phyloP scores from a whole-genome alignment of 495 filamentous ascomycete species.

The Aspergillus affinis region DNA sequence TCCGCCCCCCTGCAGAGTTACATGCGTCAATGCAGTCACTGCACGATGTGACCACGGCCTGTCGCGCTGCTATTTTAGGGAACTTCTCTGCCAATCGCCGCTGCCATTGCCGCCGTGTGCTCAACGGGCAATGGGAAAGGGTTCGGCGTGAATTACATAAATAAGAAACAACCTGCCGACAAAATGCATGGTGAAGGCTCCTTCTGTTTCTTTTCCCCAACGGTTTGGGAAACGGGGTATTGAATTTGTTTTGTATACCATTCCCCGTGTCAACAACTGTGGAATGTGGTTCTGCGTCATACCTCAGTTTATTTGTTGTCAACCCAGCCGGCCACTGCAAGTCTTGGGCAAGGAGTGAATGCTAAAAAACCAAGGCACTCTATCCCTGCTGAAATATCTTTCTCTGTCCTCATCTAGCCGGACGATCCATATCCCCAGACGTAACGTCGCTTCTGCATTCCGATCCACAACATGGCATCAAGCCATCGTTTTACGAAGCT shows the following conservation, averaged over 20 bases:
- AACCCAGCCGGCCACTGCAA: neutral
- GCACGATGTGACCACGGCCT: neutral
- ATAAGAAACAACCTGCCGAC: neutral
- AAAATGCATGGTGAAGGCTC: neutral
- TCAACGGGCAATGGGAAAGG: neutral
- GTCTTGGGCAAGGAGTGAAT: neutral
- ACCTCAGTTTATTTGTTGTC: neutral
- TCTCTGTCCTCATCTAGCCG: neutral
- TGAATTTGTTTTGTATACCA: no score
- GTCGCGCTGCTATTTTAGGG: neutral
- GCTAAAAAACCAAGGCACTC: neutral
- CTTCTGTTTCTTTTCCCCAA: neutral
- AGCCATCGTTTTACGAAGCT: neutral
- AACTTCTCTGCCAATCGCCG: neutral
- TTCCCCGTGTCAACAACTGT: no score
- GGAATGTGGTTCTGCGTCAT: neutral
- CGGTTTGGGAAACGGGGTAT: no score
- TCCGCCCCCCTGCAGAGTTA: neutral
- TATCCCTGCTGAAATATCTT: neutral
- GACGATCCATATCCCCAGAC: neutral
- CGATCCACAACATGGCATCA: neutral
- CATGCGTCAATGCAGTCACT: neutral
- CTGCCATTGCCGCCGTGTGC: neutral
- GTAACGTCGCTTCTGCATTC: neutral
- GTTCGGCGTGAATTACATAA: neutral